Evolutionary conservation across 2,329 filamentous ascomycete genomes (phyloP), one percentile per base, ranked within the genome.

Genomic region (Coniochaeta sp.): DNA sequence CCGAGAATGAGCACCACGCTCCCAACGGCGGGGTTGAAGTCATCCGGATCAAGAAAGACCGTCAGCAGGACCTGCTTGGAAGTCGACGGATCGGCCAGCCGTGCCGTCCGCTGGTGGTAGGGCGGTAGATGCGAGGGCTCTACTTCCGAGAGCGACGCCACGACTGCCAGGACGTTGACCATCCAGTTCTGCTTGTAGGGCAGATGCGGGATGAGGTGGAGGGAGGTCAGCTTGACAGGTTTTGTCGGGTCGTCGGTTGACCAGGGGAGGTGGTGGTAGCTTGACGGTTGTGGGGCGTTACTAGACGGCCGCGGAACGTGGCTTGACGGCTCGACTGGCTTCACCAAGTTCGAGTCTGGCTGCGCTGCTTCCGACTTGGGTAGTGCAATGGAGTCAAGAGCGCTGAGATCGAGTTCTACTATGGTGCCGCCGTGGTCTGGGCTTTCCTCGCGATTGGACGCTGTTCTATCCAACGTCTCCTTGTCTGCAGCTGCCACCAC

Each of bases 111-210:
- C 57, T 81, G 78, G n/a, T 59, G 68, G 53, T 71, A 71, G 0
- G 78, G 77, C 1, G 73, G 74, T 6, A 81, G 65, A 3, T 71
- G 67, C 0, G 74, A 76, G 1, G 77, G 67, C 53, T 80, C 74
- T 14, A 79, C 63, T 1, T 65, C 68, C 0, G 74, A 76, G 4
- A 81, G 63, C 1, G 71, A 70, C 0, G 67, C 63, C 3, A 81
- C 54, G n/a, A 82, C 68, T 51, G 70, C 76, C 3, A 82, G 71
- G 6, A 79, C 66, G 55, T 81, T 81, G 61, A 76, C 71, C 45
- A 74, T 75, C 78, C 77, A 82, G 59, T 82, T 82, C 53, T 81
- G 77, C 50, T 74, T 73, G 63, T 78, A 81, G 1, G 77, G 78
- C 1, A 82, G 69, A 53, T 72, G 66, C 0, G 77, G 75, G 48